Evolutionary conservation across 2,329 filamentous ascomycete genomes (phyloP), one percentile per base, ranked within the genome.

Genomic region (Fusarium temperatum): DNA sequence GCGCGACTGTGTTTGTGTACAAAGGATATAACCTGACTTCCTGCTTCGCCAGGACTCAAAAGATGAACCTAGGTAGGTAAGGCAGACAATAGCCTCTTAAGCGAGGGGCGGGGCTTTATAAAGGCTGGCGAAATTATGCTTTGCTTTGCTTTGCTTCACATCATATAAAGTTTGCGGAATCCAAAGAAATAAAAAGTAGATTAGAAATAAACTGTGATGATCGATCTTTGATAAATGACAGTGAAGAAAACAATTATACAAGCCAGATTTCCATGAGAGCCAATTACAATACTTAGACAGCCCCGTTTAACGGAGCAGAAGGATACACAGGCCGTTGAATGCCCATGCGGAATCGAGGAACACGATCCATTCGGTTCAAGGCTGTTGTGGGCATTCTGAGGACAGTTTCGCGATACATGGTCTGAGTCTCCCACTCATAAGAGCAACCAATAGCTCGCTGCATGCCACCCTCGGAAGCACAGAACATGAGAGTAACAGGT

Each of bases 321-420:
- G 75, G 58, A 48, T 78, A 73, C 36, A 57, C 18, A 12, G 64
- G 71, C 14, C 76, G 59, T 51, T 78, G 75, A 32, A 78, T 78
- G 10, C 77, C 77, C 69, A 78, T 68, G 8, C 76, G 73, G 57
- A 78, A 77, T 18, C 77, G 68, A 30, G 74, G 69, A 35, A 78
- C 75, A 20, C 77, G 70, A 50, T 60, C 71, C 77, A 78, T 78
- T 13, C 77, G 66, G 32, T 78, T 75, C 36, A 78, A 66, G 24
- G 67, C 59, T 12, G 74, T 74, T 8, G 77, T 78, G 14, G 73
- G 73, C 55, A 78, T 50, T 18, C 77, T 65, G 32, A 78, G 67
- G 28, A 78, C 77, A 10, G 77, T 78, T 62, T 78, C 77, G 10
- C 73, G 76, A 45, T 75, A 78, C 76, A 78, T 76, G 2, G 77